Evolutionary conservation across 2,329 filamentous ascomycete species (phyloP).

Genomic region (Aspergillus hiratsukae): DNA sequence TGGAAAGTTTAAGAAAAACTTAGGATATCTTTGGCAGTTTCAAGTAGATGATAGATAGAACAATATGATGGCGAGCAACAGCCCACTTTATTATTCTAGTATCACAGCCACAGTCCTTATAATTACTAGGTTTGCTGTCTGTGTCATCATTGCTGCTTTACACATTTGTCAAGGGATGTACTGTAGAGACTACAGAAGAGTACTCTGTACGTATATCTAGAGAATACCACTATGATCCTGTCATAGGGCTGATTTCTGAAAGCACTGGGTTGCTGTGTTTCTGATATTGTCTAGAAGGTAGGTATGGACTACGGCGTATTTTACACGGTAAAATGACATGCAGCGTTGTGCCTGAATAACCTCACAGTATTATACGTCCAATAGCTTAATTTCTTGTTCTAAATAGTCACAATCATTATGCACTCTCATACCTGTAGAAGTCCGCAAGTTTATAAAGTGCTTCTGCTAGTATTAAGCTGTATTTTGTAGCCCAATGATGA

Average conservation of each 20-base stretch:
- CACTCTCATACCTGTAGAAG: neutral
- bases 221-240: no score
- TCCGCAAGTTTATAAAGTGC: neutral
- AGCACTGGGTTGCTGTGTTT: neutral
- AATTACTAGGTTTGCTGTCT: neutral
- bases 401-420: neutral
- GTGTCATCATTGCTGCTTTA: neutral
- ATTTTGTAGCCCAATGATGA: constrained; percentile 3
- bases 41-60: neutral
- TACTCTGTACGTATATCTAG: no score
- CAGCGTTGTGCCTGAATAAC: neutral
- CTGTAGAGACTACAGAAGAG: no score
- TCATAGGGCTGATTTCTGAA: neutral
- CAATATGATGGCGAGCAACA: no score
- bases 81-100: neutral
- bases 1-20: no score
- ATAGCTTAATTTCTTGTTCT: no score
- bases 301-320: neutral
- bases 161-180: no score
- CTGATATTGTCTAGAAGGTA: neutral
- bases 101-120: no score
- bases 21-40: neutral
- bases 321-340: neutral
- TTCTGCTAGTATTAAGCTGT: neutral
- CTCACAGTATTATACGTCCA: neutral